Conservation (phyloP, 371 early-diverging fungal species). For the Mortierella sp. region DNA sequence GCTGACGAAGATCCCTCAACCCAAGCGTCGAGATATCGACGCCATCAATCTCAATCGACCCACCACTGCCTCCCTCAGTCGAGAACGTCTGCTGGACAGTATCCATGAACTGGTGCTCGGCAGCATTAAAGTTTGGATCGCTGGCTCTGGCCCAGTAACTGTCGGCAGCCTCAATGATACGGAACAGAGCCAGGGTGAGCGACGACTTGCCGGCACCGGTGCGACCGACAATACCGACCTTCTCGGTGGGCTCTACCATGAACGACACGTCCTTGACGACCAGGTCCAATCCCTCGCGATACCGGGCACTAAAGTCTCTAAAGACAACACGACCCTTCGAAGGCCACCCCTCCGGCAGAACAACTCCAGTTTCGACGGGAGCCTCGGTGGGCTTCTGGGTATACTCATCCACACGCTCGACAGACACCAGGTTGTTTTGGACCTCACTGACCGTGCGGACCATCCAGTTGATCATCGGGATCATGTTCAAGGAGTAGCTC, state of each 20-base stretch:
- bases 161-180: slow-evolving; percentile 87
- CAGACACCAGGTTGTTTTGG: slow-evolving; percentile 83
- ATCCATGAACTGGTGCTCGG: slow-evolving; percentile 16
- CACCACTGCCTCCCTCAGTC: slow-evolving; percentile 39
- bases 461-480: slow-evolving; percentile 72
- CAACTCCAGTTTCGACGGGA: slow-evolving; percentile 72
- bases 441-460: slow-evolving; percentile 70
- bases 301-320: slow-evolving; percentile 70
- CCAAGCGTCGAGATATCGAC: slow-evolving; percentile 84
- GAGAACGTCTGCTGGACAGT: background rate
- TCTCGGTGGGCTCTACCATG: slow-evolving; percentile 73
- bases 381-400: slow-evolving; percentile 85
- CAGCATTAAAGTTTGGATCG: slow-evolving; percentile 57
- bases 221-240: slow-evolving; percentile 92
- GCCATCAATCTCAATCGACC: slow-evolving; percentile 79
- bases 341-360: slow-evolving; percentile 80
- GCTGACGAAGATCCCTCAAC: slow-evolving; percentile 80
- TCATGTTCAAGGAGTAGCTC: slow-evolving; percentile 75
- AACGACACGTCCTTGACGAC: slow-evolving; percentile 76
- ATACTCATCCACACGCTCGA: slow-evolving; percentile 91
- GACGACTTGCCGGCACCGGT: slow-evolving; percentile 96
- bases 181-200: slow-evolving; percentile 89
- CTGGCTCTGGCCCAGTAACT: slow-evolving; percentile 60
- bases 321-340: slow-evolving; percentile 75
- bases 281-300: slow-evolving; percentile 74